Percentiles rank a stretch among this genome's conserved stretches.
Evolutionary conservation across 805 yeast species (phyloP).

Genomic region (Ogataea angusta): DNA sequence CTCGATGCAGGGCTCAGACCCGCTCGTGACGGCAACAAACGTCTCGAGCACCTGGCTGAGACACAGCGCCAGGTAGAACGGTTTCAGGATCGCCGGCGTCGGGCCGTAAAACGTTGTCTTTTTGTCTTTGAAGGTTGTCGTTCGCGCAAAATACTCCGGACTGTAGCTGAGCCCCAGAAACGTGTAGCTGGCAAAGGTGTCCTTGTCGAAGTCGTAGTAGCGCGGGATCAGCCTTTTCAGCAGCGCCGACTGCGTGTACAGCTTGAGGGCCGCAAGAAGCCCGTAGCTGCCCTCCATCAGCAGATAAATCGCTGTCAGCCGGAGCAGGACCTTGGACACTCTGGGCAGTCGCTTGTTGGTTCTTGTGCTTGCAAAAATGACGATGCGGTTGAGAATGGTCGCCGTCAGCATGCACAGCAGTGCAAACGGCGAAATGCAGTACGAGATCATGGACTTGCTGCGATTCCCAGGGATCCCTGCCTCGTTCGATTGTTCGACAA

Average conservation of each 20-base stretch:
- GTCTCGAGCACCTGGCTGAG: constrained; percentile 64
- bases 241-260: constrained; percentile 17
- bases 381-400: constrained; percentile 52
- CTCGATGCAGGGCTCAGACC: constrained; percentile 55
- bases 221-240: constrained; percentile 14
- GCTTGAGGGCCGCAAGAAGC: constrained; percentile 31
- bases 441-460: constrained; percentile 43
- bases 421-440: constrained; percentile 49
- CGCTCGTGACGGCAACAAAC: constrained; percentile 55
- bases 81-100: constrained; percentile 53
- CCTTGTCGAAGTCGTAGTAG: constrained; percentile 26
- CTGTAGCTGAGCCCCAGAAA: constrained; percentile 30
- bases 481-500: constrained; percentile 32
- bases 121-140: constrained; percentile 9
- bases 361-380: constrained; percentile 54
- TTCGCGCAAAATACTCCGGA: constrained; percentile 17
- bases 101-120: constrained; percentile 35
- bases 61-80: constrained; percentile 55
- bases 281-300: constrained; percentile 37
- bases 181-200: constrained; percentile 20
- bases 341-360: constrained; percentile 36
- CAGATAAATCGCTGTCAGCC: constrained; percentile 36
- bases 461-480: constrained; percentile 30
- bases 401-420: constrained; percentile 56
- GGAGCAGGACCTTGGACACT: constrained; percentile 32